Evolutionary conservation across 1,284 basidiomycete genomes (phyloP), one percentile per base, ranked within the genome.

Genomic region (Leccinum pseudoinsigne): DNA sequence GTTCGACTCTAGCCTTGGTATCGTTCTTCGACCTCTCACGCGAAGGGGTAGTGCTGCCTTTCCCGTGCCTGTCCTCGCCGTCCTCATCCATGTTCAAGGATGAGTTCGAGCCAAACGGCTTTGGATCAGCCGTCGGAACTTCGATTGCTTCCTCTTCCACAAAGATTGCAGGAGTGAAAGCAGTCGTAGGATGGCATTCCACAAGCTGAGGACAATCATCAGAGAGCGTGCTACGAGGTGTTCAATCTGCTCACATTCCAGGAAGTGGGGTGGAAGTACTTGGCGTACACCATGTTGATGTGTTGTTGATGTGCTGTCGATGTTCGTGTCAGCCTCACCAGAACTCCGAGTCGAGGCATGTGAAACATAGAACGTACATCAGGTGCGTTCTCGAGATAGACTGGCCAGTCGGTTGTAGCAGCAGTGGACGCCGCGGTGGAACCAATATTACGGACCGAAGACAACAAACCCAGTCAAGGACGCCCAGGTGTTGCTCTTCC

Each of bases 281-380:
- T 69, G 4, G 71, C 68, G 11, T 71, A 72, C 0, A 74, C 63
- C 69, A 71, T 26, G 26, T 58, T 71, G 0, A 72, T 68, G 31
- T 71, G 63, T 6, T 67, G 47, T 26, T 26, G 26, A 26, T 26
- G 26, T 26, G 26, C 26, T 26, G 26, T 26, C 26, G 26, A 26
- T 26, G 26, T 26, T 26, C 26, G 26, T 1, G 26, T 26, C 26
- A 26, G 26, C 26, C 26, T 26, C 26, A 26, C 26, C 26, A 26
- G 1, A 26, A 26, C 26, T 55, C 61, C 18, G 18, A 18, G 18
- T 26, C 26, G 26, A 26, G 1, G 26, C 26, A 26, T 26, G 26
- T 26, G 26, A 26, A 26, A 26, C 26, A 26, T 26, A 23, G 6
- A 47, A 59, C 65, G 1, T 21, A 69, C 72, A 57, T 72, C 55